Conservation (phyloP, 1,284 basidiomycete genomes). For the Cryptococcus sp. region DNA sequence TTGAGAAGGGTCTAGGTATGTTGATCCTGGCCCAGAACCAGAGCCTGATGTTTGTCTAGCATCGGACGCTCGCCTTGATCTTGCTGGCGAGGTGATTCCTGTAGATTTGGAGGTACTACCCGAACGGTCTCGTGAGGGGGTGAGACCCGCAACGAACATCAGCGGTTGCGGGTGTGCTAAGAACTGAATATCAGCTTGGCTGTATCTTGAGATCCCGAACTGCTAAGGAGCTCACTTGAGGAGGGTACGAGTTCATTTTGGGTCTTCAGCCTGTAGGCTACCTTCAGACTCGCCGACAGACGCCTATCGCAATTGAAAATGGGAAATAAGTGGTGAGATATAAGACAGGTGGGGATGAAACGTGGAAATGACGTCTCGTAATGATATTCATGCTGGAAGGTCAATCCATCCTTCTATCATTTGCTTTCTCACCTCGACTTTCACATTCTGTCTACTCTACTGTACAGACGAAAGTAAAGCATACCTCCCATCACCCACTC, state of each 20-base stretch:
- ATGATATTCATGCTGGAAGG: not conserved
- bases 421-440: not conserved
- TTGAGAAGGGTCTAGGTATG: slow-evolving; percentile 4
- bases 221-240: slow-evolving; percentile 54
- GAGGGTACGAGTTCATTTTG: slow-evolving; percentile 82
- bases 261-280: too few species aligned
- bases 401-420: not conserved
- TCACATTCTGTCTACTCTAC: too few species aligned
- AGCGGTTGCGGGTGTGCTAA: slow-evolving; percentile 79
- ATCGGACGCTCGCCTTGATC: not conserved
- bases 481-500: not conserved
- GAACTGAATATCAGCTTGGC: slow-evolving; percentile 40
- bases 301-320: too few species aligned
- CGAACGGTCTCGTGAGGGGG: slow-evolving; percentile 33
- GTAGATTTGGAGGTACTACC: slow-evolving; percentile 7
- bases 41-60: not conserved
- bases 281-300: too few species aligned
- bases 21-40: slow-evolving; percentile 5
- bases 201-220: not conserved
- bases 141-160: slow-evolving; percentile 87
- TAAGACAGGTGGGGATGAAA: not conserved
- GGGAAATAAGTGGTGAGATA: too few species aligned
- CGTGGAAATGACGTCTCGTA: not conserved
- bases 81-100: not conserved
- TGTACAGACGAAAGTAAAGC: too few species aligned